Percentiles rank a stretch among this genome's conserved stretches.
Conservation (phyloP, 306 rosid species). For the Medicago arabica region DNA sequence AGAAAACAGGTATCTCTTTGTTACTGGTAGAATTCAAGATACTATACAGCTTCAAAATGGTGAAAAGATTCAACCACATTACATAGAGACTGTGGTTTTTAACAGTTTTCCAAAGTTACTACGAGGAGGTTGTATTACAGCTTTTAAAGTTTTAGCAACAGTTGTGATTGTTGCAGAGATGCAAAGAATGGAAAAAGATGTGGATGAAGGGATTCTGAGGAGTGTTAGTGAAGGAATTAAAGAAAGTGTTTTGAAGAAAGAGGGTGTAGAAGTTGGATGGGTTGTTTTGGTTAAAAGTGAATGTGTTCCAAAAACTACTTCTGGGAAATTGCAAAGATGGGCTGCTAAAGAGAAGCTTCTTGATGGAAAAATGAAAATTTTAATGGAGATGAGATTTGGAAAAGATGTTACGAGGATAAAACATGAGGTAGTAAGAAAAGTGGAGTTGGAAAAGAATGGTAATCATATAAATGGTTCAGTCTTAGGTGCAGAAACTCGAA, state of each 20-base stretch:
- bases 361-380: conserved; percentile 54
- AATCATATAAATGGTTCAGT: conserved; percentile 1
- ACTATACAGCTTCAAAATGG: conserved; percentile 53
- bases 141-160: conserved; percentile 42
- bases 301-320: conserved; percentile 76
- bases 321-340: conserved; percentile 75
- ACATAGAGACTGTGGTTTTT: conserved; percentile 59
- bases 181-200: conserved; percentile 41
- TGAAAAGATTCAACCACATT: conserved; percentile 66
- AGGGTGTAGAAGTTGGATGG: conserved; percentile 57
- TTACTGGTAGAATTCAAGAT: conserved; percentile 68
- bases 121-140: conserved; percentile 74
- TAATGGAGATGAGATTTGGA: conserved; percentile 64
- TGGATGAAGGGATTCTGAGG: conserved; percentile 40
- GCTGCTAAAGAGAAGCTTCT: conserved; percentile 59
- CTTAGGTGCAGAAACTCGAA: conserved; percentile 22
- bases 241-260: conserved; percentile 52
- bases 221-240: conserved; percentile 54
- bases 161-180: conserved; percentile 70
- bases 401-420: not conserved
- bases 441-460: not conserved
- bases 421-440: not conserved
- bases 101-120: conserved; percentile 53
- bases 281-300: conserved; percentile 68
- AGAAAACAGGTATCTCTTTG: conserved; percentile 61